phyloP scores from a whole-genome alignment of 2,329 filamentous ascomycete species.

The Fusarium sp. region DNA sequence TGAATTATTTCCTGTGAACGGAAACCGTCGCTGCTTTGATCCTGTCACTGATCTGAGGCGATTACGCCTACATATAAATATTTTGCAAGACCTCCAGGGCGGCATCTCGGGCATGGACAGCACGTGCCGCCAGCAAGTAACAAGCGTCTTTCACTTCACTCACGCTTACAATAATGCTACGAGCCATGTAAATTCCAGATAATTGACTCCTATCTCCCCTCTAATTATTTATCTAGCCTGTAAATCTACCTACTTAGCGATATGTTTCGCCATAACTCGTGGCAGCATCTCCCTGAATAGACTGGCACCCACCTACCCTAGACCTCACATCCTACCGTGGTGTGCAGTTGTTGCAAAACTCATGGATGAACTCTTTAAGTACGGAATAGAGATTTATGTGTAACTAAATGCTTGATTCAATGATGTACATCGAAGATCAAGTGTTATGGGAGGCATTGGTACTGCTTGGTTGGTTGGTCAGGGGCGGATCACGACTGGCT shows the following conservation, averaged over 20 bases:
- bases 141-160: not conserved
- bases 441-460: not conserved
- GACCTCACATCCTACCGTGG: not conserved
- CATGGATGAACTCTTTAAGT: too few relatives aligned
- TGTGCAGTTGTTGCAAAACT: not conserved
- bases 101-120: too few relatives aligned
- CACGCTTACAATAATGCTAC: not conserved
- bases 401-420: not conserved
- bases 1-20: not conserved
- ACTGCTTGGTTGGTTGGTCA: not conserved
- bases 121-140: not conserved
- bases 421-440: not conserved
- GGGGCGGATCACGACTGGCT: not conserved
- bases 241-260: not conserved
- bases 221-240: not conserved
- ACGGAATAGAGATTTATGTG: not conserved
- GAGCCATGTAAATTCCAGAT: not conserved
- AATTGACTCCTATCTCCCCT: rapidly evolving
- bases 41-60: not conserved
- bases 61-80: not conserved
- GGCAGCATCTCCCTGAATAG: too few relatives aligned
- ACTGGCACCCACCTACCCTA: not conserved
- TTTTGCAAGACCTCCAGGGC: too few relatives aligned
- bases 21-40: not conserved
- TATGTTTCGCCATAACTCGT: not conserved